Conservation (phyloP, 2,329 filamentous ascomycete species). For the Aureobasidium sp. region DNA sequence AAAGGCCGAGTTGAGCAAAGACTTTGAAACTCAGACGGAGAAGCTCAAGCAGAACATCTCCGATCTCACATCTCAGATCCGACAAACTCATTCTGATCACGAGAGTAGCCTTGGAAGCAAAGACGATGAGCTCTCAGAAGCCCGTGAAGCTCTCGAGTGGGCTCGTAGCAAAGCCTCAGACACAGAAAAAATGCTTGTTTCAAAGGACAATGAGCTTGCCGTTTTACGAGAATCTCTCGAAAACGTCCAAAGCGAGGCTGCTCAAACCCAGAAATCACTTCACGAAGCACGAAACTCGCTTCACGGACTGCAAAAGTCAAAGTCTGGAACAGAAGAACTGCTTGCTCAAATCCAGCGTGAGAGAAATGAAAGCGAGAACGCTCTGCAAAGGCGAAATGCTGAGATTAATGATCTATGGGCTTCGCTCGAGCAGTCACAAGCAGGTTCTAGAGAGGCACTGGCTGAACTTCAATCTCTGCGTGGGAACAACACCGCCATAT, state of each 20-base stretch:
- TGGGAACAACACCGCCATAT: neutral
- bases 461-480: slow-evolving; percentile 10
- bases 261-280: neutral
- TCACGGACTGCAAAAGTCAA: neutral
- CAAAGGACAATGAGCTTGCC: neutral
- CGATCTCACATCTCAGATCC: neutral
- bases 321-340: neutral
- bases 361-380: neutral
- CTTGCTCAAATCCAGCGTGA: slow-evolving; percentile 3
- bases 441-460: slow-evolving; percentile 11
- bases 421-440: slow-evolving; percentile 13
- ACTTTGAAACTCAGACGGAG: neutral
- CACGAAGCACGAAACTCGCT: neutral
- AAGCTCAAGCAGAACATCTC: neutral
- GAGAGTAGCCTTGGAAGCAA: neutral
- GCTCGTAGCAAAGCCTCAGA: neutral
- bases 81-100: neutral
- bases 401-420: slow-evolving; percentile 13
- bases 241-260: neutral
- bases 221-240: neutral
- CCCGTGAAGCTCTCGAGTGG: neutral
- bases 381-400: neutral
- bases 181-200: neutral
- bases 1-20: neutral
- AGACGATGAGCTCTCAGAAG: neutral